Conservation (phyloP, 176 grass and related monocot species). For the Urochloa ruziziensis region DNA sequence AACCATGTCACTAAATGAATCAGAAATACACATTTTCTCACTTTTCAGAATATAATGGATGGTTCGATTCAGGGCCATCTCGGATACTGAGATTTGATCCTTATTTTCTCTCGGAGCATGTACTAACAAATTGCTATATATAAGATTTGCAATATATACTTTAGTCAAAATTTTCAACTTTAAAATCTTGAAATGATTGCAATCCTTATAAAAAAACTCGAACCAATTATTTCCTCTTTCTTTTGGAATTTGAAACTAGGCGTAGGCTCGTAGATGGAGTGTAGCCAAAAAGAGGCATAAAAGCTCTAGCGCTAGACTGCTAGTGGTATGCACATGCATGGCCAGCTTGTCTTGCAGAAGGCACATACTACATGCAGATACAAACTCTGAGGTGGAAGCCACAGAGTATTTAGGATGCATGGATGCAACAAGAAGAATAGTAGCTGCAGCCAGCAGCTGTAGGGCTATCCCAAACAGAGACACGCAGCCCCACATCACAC, state of each 20-base stretch:
- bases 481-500: constrained; percentile 4
- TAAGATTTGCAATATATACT: not conserved
- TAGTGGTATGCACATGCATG: not conserved
- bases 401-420: not conserved
- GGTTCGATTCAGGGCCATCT: too few relatives aligned
- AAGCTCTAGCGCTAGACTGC: not conserved
- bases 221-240: not conserved
- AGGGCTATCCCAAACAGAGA: not conserved
- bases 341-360: not conserved
- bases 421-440: not conserved
- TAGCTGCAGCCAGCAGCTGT: not conserved
- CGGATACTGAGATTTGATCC: too few relatives aligned
- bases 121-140: not conserved
- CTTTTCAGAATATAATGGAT: not conserved
- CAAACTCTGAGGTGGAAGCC: constrained; percentile 4
- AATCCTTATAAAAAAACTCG: not conserved
- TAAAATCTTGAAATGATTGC: not conserved
- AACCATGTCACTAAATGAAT: not conserved
- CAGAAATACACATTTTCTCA: not conserved
- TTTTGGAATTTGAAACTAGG: not conserved
- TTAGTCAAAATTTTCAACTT: not conserved
- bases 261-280: not conserved
- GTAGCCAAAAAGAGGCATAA: constrained; percentile 1
- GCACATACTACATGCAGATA: not conserved
- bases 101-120: too few relatives aligned